Conservation (phyloP, 2,329 filamentous ascomycete species). For the Fusarium sp. region DNA sequence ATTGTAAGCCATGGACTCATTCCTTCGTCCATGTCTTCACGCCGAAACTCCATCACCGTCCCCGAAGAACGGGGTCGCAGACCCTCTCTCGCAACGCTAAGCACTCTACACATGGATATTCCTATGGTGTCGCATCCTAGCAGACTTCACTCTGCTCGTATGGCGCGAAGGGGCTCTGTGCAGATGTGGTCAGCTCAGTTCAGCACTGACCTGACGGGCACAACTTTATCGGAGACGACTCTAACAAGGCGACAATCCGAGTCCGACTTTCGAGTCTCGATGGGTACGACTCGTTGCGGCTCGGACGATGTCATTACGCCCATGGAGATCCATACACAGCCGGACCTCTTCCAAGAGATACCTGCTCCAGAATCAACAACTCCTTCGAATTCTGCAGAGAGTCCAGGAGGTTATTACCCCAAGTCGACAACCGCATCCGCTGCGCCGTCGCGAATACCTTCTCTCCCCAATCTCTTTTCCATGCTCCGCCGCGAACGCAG, state of each 20-base stretch:
- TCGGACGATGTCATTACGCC: slow-evolving; percentile 21
- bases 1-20: slow-evolving; percentile 51
- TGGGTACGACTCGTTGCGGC: slow-evolving; percentile 18
- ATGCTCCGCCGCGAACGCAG: slow-evolving; percentile 35
- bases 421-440: slow-evolving; percentile 13
- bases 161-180: slow-evolving; percentile 25
- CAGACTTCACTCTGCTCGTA: slow-evolving; percentile 27
- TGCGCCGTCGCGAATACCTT: slow-evolving; percentile 29
- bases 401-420: slow-evolving; percentile 6
- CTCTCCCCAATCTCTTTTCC: slow-evolving; percentile 43
- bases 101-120: slow-evolving; percentile 26
- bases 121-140: slow-evolving; percentile 7
- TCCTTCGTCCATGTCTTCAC: slow-evolving; percentile 42
- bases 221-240: not conserved
- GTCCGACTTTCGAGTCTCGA: slow-evolving; percentile 14
- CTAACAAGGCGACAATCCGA: slow-evolving; percentile 13
- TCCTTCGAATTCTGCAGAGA: slow-evolving; percentile 2
- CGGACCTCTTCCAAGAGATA: slow-evolving; percentile 3
- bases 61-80: slow-evolving; percentile 21
- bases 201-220: slow-evolving; percentile 25
- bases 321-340: slow-evolving; percentile 2
- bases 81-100: slow-evolving; percentile 32
- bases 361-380: not conserved
- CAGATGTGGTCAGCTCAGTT: slow-evolving; percentile 36
- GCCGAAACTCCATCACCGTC: slow-evolving; percentile 10